Evolutionary conservation across 2,329 filamentous ascomycete species (phyloP), one percentile per base, ranked within the genome.

Genomic region (Emergomyces orientalis): DNA sequence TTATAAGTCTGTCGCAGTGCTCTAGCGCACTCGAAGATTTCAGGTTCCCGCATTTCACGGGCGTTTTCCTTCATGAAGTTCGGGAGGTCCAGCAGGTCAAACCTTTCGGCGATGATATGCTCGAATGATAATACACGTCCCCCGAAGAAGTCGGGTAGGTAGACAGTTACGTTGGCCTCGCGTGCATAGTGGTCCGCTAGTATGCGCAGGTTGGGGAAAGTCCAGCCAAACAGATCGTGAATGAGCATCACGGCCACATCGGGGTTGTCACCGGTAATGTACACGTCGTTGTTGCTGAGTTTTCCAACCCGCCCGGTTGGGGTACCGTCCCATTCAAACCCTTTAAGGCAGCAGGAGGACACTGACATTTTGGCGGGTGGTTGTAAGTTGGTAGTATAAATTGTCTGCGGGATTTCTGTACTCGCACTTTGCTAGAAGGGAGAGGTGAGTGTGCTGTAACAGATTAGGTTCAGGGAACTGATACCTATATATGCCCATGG

Each of bases 141-240:
- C 17, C 39, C 56, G 17, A 59, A 45, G 39, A 75, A 72, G 55
- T 75, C 72, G 9, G 72, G 73, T 0, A 81, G 64, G 66, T 79
- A 82, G 37, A 80, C 79, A 1, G 79, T 81, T 0, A 74, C 78
- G 43, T 76, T 69, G n/a, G 71, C 71, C 65, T 81, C 77, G 19
- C 69, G 67, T 3, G 80, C 79, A 63, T 76, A 81, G 67, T 79
- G 73, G 62, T 82, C 80, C 1, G 79, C 79, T 1, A 82, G 71
- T 1, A 82, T 69, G 0, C 79, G 74, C 43, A 71, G 65, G 64
- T 82, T 82, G 32, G 70, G 67, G 58, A 79, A 79, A 1, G 66
- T 77, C 78, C 79, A 81, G 45, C 78, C 77, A 6, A 78, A 71
- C 19, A 79, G 66, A 59, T 78, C 77, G 54, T 73, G 71, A 43